Evolutionary conservation across 1,139 yeast species (phyloP).

Genomic region (Sugiyamaella japonica): DNA sequence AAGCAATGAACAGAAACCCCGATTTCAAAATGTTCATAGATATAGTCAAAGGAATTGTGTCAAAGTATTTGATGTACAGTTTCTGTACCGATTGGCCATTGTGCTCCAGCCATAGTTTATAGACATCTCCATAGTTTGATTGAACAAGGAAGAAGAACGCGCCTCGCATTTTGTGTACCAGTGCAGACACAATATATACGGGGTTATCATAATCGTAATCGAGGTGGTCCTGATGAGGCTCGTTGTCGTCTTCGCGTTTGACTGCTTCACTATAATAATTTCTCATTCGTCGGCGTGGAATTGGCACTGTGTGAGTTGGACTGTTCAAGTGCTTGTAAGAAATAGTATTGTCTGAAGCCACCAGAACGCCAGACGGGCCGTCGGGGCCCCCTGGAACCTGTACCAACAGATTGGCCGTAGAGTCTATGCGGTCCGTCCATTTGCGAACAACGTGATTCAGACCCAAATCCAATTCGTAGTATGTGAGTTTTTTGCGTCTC

Average conservation of each 20-base stretch:
- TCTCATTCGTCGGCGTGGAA: conserved; percentile 48
- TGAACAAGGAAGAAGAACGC: conserved; percentile 75
- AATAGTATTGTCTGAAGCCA: conserved; percentile 51
- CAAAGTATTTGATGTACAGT: conserved; percentile 64
- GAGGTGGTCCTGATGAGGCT: conserved; percentile 12
- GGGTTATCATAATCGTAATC: conserved; percentile 34
- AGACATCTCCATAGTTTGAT: conserved; percentile 71
- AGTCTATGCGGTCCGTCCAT: conserved; percentile 46
- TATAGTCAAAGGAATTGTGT: conserved; percentile 62
- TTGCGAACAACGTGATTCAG: conserved; percentile 68
- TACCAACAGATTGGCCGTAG: conserved; percentile 47
- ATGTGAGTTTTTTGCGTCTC: conserved; percentile 48
- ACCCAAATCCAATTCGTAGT: conserved; percentile 84
- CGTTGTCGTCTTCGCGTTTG: conserved; percentile 3
- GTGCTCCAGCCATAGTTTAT: conserved; percentile 55
- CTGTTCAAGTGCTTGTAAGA: conserved; percentile 46
- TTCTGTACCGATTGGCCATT: conserved; percentile 39
- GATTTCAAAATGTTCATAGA: conserved; percentile 62
- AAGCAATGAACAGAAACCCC: conserved; percentile 73
- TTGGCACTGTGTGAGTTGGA: conserved; percentile 46
- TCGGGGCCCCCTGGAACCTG: conserved; percentile 53
- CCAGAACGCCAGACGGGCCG: conserved; percentile 63
- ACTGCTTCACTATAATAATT: not conserved
- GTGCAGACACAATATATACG: conserved; percentile 52
- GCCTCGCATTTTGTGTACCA: conserved; percentile 49